Percentiles rank a stretch among this genome's conserved stretches.
Conservation (phyloP, 164 flowering plant genomes). For the Paratinospora sagittata region DNA sequence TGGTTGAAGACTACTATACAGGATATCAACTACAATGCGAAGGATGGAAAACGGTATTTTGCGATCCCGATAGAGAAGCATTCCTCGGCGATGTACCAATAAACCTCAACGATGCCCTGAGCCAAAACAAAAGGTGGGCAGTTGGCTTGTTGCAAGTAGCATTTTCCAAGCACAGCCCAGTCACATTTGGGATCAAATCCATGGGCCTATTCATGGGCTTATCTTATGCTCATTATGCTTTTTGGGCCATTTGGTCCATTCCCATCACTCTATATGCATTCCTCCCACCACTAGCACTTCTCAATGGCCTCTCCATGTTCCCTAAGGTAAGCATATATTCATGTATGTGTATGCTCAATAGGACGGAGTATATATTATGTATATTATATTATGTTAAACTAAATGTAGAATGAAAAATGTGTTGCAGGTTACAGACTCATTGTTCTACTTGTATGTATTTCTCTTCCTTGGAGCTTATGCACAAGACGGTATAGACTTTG, state of each 20-base stretch:
- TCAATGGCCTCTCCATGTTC: slow-evolving; percentile 37
- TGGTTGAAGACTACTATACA: slow-evolving; percentile 69
- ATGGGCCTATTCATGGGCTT: slow-evolving; percentile 31
- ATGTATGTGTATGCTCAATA: too few relatives aligned
- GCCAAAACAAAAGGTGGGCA: slow-evolving; percentile 59
- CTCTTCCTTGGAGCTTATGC: slow-evolving; percentile 54
- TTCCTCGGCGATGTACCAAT: slow-evolving; percentile 63
- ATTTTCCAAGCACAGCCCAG: slow-evolving; percentile 28
- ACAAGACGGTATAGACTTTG: slow-evolving; percentile 52
- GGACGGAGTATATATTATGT: too few relatives aligned
- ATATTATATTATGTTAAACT: not conserved
- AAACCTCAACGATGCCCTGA: slow-evolving; percentile 32
- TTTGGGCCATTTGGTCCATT: slow-evolving; percentile 43
- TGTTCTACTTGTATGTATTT: slow-evolving; percentile 51
- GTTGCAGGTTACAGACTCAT: slow-evolving; percentile 42
- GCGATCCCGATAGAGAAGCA: slow-evolving; percentile 60
- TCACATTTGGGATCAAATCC: slow-evolving; percentile 35
- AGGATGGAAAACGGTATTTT: slow-evolving; percentile 71
- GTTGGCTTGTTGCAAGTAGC: slow-evolving; percentile 50
- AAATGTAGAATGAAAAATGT: not conserved
- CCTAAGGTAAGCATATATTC: slow-evolving; percentile 51
- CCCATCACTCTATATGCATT: slow-evolving; percentile 49
- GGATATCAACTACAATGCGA: slow-evolving; percentile 64
- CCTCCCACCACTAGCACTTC: slow-evolving; percentile 57
- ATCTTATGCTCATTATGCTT: slow-evolving; percentile 30